A percentile compares a stretch with the other conserved stretches of the same genome.
Evolutionary conservation across 1,284 basidiomycete species (phyloP).

Genomic region (Leccinum angustisporum): DNA sequence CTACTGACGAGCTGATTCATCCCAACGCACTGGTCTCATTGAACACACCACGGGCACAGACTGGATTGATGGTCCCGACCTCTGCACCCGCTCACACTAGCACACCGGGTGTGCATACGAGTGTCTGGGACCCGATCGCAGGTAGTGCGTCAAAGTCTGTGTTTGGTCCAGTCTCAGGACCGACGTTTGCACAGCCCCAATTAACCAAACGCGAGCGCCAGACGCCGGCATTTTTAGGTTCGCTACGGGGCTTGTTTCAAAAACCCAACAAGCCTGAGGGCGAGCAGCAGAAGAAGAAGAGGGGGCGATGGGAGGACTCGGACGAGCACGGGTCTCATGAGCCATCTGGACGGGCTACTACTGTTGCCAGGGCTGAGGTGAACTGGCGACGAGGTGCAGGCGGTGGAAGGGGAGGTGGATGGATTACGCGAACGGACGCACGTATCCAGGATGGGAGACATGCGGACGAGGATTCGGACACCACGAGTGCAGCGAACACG

Average conservation of each 20-base stretch:
- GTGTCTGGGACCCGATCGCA: not conserved
- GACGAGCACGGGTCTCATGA: not conserved
- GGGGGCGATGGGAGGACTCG: no score
- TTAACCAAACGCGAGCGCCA: constrained; percentile 21
- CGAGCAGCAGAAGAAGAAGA: no score
- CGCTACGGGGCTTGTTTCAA: constrained; percentile 18
- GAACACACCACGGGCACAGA: no score
- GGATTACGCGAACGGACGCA: constrained; percentile 11
- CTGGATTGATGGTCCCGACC: not conserved
- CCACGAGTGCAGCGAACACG: no score
- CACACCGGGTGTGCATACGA: constrained; percentile 8
- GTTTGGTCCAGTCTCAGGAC: not conserved
- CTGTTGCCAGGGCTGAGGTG: not conserved
- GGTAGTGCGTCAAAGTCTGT: not conserved
- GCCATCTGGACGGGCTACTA: not conserved
- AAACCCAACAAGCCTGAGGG: no score
- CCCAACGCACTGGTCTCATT: no score
- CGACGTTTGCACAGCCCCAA: no score
- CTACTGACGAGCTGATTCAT: no score
- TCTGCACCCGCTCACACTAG: not conserved
- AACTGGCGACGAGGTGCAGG: not conserved
- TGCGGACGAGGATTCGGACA: not conserved
- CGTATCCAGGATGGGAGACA: not conserved
- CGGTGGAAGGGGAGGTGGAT: constrained; percentile 8
- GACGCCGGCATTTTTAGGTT: constrained; percentile 29